phyloP scores from a whole-genome alignment of 352 stramenopile species.

The Peronospora destructor region DNA sequence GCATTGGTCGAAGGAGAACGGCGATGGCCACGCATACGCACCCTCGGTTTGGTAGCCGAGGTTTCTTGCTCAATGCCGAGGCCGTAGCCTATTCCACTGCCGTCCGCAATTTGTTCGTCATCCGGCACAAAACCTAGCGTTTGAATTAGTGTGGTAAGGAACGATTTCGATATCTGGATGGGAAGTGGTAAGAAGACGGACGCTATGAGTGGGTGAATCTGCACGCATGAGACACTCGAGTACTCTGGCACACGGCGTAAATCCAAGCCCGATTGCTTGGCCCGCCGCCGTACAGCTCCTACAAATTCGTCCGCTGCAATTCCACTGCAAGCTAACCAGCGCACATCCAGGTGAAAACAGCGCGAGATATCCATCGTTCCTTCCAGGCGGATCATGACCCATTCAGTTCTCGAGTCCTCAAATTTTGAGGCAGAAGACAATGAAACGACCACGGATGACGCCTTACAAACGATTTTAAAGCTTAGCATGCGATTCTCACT shows the following conservation, averaged over 20 bases:
- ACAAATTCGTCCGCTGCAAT: conserved; percentile 73
- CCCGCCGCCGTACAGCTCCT: conserved; percentile 46
- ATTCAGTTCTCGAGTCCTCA: conserved; percentile 57
- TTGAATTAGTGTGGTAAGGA: conserved; percentile 35
- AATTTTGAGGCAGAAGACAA: conserved; percentile 14
- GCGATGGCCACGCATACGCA: conserved; percentile 16
- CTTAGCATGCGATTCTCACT: conserved; percentile 28
- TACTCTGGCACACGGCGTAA: conserved; percentile 73
- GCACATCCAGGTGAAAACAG: conserved; percentile 66
- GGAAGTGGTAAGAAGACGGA: conserved; percentile 55
- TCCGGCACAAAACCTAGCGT: conserved; percentile 58
- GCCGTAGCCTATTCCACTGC: conserved; percentile 56
- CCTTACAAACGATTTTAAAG: conserved; percentile 44
- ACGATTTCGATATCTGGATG: conserved; percentile 17
- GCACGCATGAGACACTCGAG: conserved; percentile 55
- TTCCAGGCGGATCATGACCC: conserved; percentile 65
- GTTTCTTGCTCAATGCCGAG: conserved; percentile 51
- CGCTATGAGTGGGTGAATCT: conserved; percentile 66
- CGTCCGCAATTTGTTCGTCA: conserved; percentile 60
- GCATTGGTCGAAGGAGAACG: conserved; percentile 33
- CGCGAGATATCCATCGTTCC: conserved; percentile 48
- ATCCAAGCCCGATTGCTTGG: conserved; percentile 61
- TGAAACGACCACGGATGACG: conserved; percentile 17
- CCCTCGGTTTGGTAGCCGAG: conserved; percentile 15
- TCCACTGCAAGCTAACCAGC: conserved; percentile 75